These are phyloP conservation scores for Aquilaria yunnanensis DNA, from an alignment of 345 rosid genomes.

Conservation along the genomic window DNA sequence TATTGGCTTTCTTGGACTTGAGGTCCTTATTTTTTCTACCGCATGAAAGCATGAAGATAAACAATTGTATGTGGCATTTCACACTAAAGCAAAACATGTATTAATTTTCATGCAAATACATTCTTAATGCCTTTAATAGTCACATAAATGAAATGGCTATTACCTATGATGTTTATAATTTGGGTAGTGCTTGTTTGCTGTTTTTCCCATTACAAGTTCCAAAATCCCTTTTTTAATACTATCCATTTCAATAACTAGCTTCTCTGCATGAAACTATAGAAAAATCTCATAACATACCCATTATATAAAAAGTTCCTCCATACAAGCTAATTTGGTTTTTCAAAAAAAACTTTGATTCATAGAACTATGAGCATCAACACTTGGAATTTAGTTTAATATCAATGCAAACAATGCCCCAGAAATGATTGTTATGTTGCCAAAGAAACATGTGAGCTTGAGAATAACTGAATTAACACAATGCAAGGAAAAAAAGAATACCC, in stretches of 20 bases:
- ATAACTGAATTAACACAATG: background rate
- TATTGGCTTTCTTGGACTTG: constrained; percentile 78
- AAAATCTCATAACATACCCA: constrained; percentile 14
- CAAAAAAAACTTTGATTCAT: background rate
- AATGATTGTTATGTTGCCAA: too few relatives aligned
- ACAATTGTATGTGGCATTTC: too few relatives aligned
- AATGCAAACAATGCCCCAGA: too few relatives aligned
- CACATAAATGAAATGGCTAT: background rate
- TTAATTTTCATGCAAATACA: too few relatives aligned
- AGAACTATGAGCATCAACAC: too few relatives aligned
- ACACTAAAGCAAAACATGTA: too few relatives aligned
- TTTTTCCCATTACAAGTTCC: constrained; percentile 80
- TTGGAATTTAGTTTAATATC: too few relatives aligned
- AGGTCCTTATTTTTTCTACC: constrained; percentile 63
- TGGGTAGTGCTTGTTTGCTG: constrained; percentile 58
- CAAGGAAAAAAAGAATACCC: constrained; percentile 41
- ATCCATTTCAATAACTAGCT: constrained; percentile 38
- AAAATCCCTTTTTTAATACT: constrained; percentile 65
- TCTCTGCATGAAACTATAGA: constrained; percentile 67
- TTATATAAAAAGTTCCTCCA: background rate
- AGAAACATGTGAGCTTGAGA: background rate
- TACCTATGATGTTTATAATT: constrained; percentile 27
- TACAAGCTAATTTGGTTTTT: background rate
- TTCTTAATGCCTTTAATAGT: too few relatives aligned
- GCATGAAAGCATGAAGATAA: constrained; percentile 12